phyloP scores from a whole-genome alignment of 352 stramenopile species.

The Pythium apleroticum region DNA sequence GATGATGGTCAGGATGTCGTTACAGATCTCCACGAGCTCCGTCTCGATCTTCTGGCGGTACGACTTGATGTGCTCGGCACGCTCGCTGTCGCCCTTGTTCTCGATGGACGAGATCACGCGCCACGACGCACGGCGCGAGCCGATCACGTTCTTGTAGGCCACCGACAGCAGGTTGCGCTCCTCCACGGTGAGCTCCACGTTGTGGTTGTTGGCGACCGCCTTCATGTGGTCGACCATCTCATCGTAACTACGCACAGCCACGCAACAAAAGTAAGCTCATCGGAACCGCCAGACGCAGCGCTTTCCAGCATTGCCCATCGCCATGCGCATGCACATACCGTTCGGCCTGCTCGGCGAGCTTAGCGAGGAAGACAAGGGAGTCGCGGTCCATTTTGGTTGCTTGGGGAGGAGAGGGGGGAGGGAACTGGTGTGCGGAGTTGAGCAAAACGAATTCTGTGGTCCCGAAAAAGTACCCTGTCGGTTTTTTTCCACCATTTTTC shows the following conservation, averaged over 20 bases:
- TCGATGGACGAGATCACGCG: constrained; percentile 98
- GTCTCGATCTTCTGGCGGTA: constrained; percentile 97
- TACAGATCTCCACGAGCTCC: constrained; percentile 97
- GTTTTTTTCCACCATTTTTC: constrained; percentile 35
- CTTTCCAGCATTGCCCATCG: not conserved
- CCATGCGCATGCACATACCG: constrained; percentile 37
- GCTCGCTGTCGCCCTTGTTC: constrained; percentile 96
- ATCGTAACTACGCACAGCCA: constrained; percentile 60
- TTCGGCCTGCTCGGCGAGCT: constrained; percentile 79
- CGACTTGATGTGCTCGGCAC: constrained; percentile 80
- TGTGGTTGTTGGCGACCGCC: constrained; percentile 94
- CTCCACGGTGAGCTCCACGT: constrained; percentile 97
- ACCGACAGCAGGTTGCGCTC: constrained; percentile 97
- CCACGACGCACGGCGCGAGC: constrained; percentile 97
- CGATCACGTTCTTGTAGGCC: constrained; percentile 98
- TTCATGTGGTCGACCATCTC: constrained; percentile 98
- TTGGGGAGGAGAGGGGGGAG: constrained; percentile 11
- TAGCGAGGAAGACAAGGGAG: constrained; percentile 80
- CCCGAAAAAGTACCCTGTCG: constrained; percentile 32
- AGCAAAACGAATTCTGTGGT: constrained; percentile 67
- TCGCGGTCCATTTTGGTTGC: constrained; percentile 65
- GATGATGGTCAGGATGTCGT: constrained; percentile 98
- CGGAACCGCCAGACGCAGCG: not conserved
- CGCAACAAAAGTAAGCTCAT: not conserved
- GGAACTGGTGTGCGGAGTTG: constrained; percentile 27